Evolutionary conservation across 225 moss, liverwort and hornwort genomes (phyloP), one percentile per base, ranked within the genome.

Genomic region (Pseudoscleropodium purum): DNA sequence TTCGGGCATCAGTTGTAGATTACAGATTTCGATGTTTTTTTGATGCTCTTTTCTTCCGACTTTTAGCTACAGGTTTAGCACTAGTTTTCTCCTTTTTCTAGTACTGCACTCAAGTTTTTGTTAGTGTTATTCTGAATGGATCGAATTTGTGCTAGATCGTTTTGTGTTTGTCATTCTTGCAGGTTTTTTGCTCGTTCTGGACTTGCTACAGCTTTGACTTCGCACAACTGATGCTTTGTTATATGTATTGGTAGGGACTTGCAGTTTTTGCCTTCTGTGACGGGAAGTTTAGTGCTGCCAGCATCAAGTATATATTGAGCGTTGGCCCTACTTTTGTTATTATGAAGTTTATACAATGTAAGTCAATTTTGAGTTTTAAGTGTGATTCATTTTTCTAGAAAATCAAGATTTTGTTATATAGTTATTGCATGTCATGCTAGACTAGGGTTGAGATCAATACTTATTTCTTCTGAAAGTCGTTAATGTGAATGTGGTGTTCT

Each of bases 341-440:
- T 23, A 94, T 97, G 95, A 97, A 97, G 75, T 91, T 92, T 51
- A 67, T 96, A 52, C 97, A 99, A 80, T 97, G 99, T 99, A 95
- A 93, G 96, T 83, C 63, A 87, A 87, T 45, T 85, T 61, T 85
- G 63, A 56, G 41, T 86, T 52, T n/a, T 81, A 23, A 68, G 34
- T 90, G 49, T 83, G 43, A 49, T 89, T 61, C 11, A 70, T 80
- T 74, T 69, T 49, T 87, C 13, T 75, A 33, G n/a, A 54, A 85
- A 74, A 41, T 84, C 34, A 81, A 84, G n/a, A 82, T 82, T 29
- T 15, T 85, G 80, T 72, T 37, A 20, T 30, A 19, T 37, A 59
- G 36, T 49, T 91, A 37, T 65, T 45, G 70, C 87, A 51, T 90
- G 39, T 67, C 66, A 26, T 90, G 78, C 69, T 41, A 84, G 80